Base-by-base conservation (phyloP, 129 eudicot species). In the Escallonia rubra region DNA sequence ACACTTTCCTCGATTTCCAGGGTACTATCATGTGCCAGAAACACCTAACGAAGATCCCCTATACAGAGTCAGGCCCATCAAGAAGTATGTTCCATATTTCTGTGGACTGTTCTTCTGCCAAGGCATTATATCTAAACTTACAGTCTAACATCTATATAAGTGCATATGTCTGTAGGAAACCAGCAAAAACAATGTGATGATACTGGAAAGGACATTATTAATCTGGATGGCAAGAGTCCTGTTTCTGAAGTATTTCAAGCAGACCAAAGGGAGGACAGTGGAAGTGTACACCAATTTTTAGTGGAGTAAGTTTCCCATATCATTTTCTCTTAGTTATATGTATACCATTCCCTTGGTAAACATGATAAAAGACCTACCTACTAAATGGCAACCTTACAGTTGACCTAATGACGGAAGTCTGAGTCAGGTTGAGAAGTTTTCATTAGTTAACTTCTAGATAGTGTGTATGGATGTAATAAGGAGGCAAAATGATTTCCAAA, bases 1-100 rank as follows among this genome's bases (percentile, higher is more conserved):
- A 56, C 71, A 81, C 86, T 51, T 89, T 93, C 81, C 88, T 89
- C 60, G 85, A 86, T 74, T 93, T 93, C 78, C 88, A 82, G 79
- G 98, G 95, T 49, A 89, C 98, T 11, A 53, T 74, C 39, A 62
- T 86, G 87, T 93, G 98, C 87, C 95, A 89, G 72, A 93, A 93
- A 76, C 78, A 78, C 62, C 68, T 93, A 45, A 59, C 46, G 49
- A 75, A 56, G 13, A 69, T 6, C 38, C 70, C 79, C 41, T 43
- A 74, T 45, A 38, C 68, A 59, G 76, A 56, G 45, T 73, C 81
- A 34, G 69, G 46, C 64, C 40, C 50, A 47, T 53, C 67, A 43
- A 75, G 57, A 73, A 85, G 95, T 86, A 76, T 14, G 57, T 56
- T n/a, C 15, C 61, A 40, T 64, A 41, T 58, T 10, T 3, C 7